Evolutionary conservation across 1,284 basidiomycete genomes (phyloP).

Genomic region (Trametes pubescens): DNA sequence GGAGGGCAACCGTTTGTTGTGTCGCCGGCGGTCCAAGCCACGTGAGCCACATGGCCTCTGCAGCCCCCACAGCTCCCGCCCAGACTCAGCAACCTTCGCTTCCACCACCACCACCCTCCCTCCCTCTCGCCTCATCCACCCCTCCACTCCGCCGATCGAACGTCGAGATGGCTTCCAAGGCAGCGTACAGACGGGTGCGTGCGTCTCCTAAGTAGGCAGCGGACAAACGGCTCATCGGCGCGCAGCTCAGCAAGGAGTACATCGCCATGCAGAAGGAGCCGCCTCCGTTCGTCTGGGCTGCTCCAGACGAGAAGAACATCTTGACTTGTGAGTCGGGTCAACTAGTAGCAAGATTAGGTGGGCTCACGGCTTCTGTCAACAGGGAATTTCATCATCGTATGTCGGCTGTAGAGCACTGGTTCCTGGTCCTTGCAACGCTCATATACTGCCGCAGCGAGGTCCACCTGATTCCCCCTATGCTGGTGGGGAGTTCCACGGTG

Average conservation of each 20-base stretch:
- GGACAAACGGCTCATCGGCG: slow-evolving; percentile 25
- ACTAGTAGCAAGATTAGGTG: neutral
- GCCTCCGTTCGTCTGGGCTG: slow-evolving; percentile 93
- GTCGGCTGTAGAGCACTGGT: slow-evolving; percentile 32
- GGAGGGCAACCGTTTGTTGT: neutral
- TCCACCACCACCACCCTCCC: slow-evolving; percentile 27
- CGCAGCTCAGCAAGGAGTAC: slow-evolving; percentile 88
- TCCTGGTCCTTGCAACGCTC: slow-evolving; percentile 18
- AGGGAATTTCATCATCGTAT: slow-evolving; percentile 94
- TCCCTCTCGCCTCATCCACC: slow-evolving; percentile 6
- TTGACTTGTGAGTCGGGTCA: slow-evolving; percentile 70
- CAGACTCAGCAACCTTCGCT: slow-evolving; percentile 20
- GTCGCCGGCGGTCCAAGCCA: slow-evolving; percentile 15
- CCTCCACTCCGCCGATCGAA: slow-evolving; percentile 11
- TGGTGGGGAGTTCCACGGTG: slow-evolving; percentile 96
- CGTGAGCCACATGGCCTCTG: slow-evolving; percentile 25
- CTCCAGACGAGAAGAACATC: slow-evolving; percentile 96
- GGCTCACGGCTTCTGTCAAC: slow-evolving; percentile 22
- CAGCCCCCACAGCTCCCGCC: slow-evolving; percentile 19
- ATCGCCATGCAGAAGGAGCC: slow-evolving; percentile 93
- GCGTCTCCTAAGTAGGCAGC: slow-evolving; percentile 12
- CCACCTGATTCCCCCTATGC: slow-evolving; percentile 92
- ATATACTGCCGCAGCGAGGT: slow-evolving; percentile 69
- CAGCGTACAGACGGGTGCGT: slow-evolving; percentile 83
- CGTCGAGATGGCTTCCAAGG: slow-evolving; percentile 77